A percentile compares a stretch with the other conserved stretches of the same genome.
These are phyloP conservation scores for Mollisia scopiformis DNA, from an alignment of 2,329 filamentous ascomycete genomes.

Conservation along the genomic window DNA sequence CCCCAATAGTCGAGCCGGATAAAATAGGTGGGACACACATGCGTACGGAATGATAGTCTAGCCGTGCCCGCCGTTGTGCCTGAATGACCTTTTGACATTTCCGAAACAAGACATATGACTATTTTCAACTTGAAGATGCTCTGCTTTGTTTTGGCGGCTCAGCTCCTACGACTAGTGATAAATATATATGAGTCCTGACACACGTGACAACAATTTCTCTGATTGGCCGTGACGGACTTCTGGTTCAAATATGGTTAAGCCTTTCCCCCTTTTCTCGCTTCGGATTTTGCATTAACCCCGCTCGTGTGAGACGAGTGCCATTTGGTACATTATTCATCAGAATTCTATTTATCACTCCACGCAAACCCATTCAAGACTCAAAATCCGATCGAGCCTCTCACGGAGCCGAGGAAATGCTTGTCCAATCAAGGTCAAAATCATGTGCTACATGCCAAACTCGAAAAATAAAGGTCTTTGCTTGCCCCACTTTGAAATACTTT, in stretches of 20 bases:
- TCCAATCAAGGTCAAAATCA: conserved; percentile 4
- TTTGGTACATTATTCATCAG: too few species aligned
- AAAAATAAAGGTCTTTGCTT: neutral
- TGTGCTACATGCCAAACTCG: neutral
- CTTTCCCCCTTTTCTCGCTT: neutral
- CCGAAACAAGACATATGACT: too few species aligned
- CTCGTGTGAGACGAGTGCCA: too few species aligned
- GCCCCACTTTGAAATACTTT: neutral
- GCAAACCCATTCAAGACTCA: too few species aligned
- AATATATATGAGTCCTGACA: neutral
- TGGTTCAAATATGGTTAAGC: neutral
- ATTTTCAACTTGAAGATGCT: neutral
- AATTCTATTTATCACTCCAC: too few species aligned
- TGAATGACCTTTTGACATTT: too few species aligned
- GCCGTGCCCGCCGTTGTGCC: too few species aligned
- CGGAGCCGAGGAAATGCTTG: neutral
- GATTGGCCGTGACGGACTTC: neutral
- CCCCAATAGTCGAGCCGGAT: too few species aligned
- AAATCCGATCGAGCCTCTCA: neutral
- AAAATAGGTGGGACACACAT: too few species aligned
- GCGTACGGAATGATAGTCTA: too few species aligned
- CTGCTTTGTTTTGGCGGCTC: neutral
- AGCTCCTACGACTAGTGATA: too few species aligned
- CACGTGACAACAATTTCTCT: neutral
- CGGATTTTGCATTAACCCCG: neutral